Evolutionary conservation across 2,329 filamentous ascomycete genomes (phyloP).

Genomic region (Sporothrix sp.): DNA sequence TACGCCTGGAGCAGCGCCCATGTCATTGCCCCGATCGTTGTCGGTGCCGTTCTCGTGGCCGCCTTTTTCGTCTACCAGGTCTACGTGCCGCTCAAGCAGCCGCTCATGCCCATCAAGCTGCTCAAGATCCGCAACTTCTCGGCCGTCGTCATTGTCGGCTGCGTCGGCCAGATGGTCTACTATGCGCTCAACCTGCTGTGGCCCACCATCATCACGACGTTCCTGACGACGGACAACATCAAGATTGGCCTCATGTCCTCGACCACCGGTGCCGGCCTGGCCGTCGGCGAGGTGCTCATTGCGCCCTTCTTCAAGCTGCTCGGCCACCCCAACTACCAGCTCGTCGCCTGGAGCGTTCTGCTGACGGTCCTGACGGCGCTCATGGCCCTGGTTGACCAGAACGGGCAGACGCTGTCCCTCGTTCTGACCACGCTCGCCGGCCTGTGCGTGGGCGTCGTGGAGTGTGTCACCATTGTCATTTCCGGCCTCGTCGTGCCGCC

Average conservation of each 20-base stretch:
- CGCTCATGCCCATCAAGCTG: slow-evolving; percentile 8
- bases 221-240: slow-evolving; percentile 12
- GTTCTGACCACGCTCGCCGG: background rate
- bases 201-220: slow-evolving; percentile 5
- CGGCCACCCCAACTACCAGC: slow-evolving; percentile 9
- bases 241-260: slow-evolving; percentile 11
- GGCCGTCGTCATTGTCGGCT: slow-evolving; percentile 4
- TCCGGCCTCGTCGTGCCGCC: slow-evolving; percentile 5
- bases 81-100: slow-evolving; percentile 8
- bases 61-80: slow-evolving; percentile 9
- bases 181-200: slow-evolving; percentile 12
- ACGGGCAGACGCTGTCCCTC: slow-evolving; percentile 6
- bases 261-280: slow-evolving; percentile 8
- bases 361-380: slow-evolving; percentile 5
- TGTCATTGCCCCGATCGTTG: slow-evolving; percentile 26
- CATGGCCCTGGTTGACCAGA: slow-evolving; percentile 4
- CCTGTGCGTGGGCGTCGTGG: slow-evolving; percentile 5
- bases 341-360: background rate
- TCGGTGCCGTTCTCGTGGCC: slow-evolving; percentile 24
- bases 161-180: slow-evolving; percentile 11
- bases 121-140: slow-evolving; percentile 9
- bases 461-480: slow-evolving; percentile 8
- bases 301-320: slow-evolving; percentile 5
- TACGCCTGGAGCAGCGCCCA: slow-evolving; percentile 32
- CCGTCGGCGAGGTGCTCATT: slow-evolving; percentile 8